Evolutionary conservation across 1,139 yeast species (phyloP).

Genomic region (Yamadazyma trypodendri): DNA sequence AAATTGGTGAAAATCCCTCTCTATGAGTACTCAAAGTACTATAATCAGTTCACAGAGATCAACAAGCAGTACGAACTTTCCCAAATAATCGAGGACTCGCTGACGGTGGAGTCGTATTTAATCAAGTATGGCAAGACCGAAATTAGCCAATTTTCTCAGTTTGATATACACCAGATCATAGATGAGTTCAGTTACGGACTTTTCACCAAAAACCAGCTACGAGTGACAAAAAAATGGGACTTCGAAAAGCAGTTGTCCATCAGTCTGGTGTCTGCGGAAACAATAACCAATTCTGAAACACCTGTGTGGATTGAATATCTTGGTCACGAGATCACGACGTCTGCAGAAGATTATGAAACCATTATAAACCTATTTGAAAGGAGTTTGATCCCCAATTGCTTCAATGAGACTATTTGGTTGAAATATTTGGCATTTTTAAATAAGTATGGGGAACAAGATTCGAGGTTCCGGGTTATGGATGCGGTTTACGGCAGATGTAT

Average conservation of each 20-base stretch:
- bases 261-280: constrained; percentile 30
- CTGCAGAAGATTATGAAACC: constrained; percentile 6
- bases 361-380: constrained; percentile 54
- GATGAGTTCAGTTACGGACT: constrained; percentile 43
- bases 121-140: constrained; percentile 18
- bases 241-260: constrained; percentile 53
- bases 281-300: constrained; percentile 29
- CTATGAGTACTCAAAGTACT: constrained; percentile 69
- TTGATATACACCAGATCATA: constrained; percentile 36
- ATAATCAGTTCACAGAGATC: constrained; percentile 47
- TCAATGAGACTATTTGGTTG: constrained; percentile 53
- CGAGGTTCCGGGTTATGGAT: constrained; percentile 24
- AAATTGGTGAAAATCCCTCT: constrained; percentile 54
- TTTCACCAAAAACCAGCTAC: constrained; percentile 46
- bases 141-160: constrained; percentile 24
- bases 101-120: constrained; percentile 20
- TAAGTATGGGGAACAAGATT: constrained; percentile 12
- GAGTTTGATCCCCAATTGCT: constrained; percentile 57
- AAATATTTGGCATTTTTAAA: constrained; percentile 48
- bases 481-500: constrained; percentile 42
- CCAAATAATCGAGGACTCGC: constrained; percentile 23
- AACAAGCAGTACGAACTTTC: constrained; percentile 31
- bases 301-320: constrained; percentile 51
- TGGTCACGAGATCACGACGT: constrained; percentile 35
- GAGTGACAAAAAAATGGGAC: constrained; percentile 59